phyloP scores from a whole-genome alignment of 345 rosid genomes.

The Reutealis trisperma region DNA sequence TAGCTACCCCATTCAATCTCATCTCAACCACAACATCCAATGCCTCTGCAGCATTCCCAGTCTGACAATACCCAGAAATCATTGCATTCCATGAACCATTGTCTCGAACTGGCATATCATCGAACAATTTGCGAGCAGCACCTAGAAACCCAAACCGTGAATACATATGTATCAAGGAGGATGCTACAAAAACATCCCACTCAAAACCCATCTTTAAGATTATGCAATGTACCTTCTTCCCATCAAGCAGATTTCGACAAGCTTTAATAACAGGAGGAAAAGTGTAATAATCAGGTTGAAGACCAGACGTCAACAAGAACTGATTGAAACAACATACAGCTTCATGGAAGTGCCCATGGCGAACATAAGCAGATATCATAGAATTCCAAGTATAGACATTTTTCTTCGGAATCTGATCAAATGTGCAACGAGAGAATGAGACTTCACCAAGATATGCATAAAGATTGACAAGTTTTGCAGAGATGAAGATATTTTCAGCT shows the following conservation, averaged over 20 bases:
- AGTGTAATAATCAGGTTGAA: constrained; percentile 64
- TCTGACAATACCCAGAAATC: constrained; percentile 74
- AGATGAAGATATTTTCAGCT: constrained; percentile 25
- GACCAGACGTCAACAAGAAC: constrained; percentile 43
- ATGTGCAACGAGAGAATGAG: constrained; percentile 30
- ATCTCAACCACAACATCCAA: constrained; percentile 52
- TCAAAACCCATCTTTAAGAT: constrained; percentile 42
- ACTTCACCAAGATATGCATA: constrained; percentile 43
- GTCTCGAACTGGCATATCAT: constrained; percentile 51
- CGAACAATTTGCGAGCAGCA: constrained; percentile 55
- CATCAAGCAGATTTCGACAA: constrained; percentile 49
- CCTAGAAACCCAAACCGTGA: constrained; percentile 56
- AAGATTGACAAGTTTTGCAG: constrained; percentile 46
- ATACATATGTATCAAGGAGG: constrained; percentile 77
- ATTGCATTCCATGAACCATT: constrained; percentile 85
- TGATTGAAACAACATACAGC: constrained; percentile 45
- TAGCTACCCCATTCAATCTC: constrained; percentile 64
- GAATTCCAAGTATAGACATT: constrained; percentile 59
- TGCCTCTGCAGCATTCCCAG: constrained; percentile 62
- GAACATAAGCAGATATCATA: constrained; percentile 54
- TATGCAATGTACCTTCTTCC: constrained; percentile 59
- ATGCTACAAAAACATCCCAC: constrained; percentile 56
- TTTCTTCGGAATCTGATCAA: constrained; percentile 39
- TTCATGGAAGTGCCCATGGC: constrained; percentile 28
- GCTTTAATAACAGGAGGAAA: constrained; percentile 66